Base-by-base conservation (phyloP, 495 filamentous ascomycete genomes). In the Lindgomyces ingoldianus region DNA sequence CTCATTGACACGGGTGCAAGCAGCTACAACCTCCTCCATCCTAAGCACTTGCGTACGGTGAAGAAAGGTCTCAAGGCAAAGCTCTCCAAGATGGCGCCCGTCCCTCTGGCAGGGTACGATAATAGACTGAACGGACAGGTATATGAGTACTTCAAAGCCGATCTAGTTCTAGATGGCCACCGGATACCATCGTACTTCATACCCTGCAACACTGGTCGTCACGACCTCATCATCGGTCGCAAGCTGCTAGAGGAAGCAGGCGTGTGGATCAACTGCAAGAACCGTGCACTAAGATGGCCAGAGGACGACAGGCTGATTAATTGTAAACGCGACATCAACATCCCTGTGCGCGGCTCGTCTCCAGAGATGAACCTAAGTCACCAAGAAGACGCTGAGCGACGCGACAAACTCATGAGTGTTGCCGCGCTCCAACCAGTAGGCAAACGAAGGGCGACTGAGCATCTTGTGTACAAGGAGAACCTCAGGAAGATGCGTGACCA, bases 401-500 rank as follows among this genome's bases (percentile, higher is more conserved):
- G 44, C 6, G 19, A 47, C 44, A 47, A 47, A n/a, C 44, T 47
- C 19, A 16, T 47, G 18, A n/a, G 14, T 6, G 33, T 39, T 6
- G 33, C 33, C 14, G 14, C 33, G 14, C 6, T 39, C 33, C 6
- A 6, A 19, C 19, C 44, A 48, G n/a, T n/a, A n/a, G n/a, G n/a
- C n/a, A n/a, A n/a, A n/a, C 49, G 56, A 72, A 69, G 56, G 49
- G 29, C 18, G 6, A 47, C 44, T 19, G 4, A n/a, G 63, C 39
- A 6, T 4, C 12, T 4, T 19, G 44, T 4, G 4, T n/a, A 47
- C 6, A n/a, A 19, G 44, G 18, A 16, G 18, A 47, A 47, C 14
- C 19, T 22, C 4, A 30, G 61, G 71, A 26, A 55, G 68, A 8
- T 49, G 68, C n/a, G n/a, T n/a, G n/a, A n/a, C n/a, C n/a, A n/a